A percentile compares a stretch with the other conserved stretches of the same genome.
Evolutionary conservation across 1,139 yeast genomes (phyloP).

Genomic region (Yarrowia galli): DNA sequence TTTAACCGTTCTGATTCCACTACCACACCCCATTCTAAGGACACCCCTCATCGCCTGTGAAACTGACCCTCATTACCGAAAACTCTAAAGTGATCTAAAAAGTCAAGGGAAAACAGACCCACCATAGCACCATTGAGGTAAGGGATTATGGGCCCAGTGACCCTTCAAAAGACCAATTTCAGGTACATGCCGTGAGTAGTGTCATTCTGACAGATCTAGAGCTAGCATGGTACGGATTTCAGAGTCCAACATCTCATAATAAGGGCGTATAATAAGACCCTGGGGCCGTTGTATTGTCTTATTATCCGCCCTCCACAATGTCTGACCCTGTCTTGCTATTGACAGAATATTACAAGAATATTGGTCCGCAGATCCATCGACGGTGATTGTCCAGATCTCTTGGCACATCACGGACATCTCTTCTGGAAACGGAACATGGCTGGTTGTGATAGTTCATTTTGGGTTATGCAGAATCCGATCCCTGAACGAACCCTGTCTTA

Average conservation of each 20-base stretch:
- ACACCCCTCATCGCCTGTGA: neutral
- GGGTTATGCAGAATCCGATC: neutral
- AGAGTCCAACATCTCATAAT: neutral
- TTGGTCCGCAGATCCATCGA: neutral
- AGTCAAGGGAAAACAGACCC: neutral
- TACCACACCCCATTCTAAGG: neutral
- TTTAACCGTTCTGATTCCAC: no score
- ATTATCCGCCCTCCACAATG: neutral
- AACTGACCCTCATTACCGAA: neutral
- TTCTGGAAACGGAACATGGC: neutral
- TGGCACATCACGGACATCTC: conserved; percentile 2
- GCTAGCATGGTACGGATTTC: neutral
- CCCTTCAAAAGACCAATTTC: neutral
- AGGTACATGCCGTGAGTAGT: neutral
- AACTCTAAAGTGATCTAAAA: neutral
- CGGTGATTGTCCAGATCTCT: conserved; percentile 8
- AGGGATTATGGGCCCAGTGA: neutral
- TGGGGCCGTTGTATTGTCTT: neutral
- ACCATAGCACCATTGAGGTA: neutral
- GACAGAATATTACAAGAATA: neutral
- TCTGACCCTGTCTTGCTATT: neutral
- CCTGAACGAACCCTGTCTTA: neutral
- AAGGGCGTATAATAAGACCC: neutral
- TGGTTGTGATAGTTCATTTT: neutral
- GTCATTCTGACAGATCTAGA: neutral